Percentiles rank a stretch among this genome's conserved stretches.
phyloP scores from a whole-genome alignment of 805 yeast species.

The Priceomyces carsonii region DNA sequence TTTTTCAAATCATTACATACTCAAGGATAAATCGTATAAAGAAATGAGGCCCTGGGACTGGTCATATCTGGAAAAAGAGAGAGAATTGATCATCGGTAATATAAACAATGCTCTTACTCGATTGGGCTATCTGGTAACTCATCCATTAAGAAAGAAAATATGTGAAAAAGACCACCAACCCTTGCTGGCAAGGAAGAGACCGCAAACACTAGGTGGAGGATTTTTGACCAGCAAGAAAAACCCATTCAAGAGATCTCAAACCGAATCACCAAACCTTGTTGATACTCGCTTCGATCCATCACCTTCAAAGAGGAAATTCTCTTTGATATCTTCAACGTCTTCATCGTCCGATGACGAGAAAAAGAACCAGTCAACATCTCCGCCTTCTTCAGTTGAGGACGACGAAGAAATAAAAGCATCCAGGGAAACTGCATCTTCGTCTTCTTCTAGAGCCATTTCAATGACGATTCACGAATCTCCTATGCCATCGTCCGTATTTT shows the following conservation, averaged over 20 bases:
- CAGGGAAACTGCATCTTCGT: too few relatives aligned
- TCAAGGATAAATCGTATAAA: constrained; percentile 43
- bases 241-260: constrained; percentile 15
- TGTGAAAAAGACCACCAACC: constrained; percentile 10
- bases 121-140: constrained; percentile 43
- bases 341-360: constrained; percentile 14
- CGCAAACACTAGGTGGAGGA: constrained; percentile 21
- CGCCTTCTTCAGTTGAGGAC: constrained; percentile 38
- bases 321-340: constrained; percentile 11
- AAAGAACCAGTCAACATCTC: constrained; percentile 24
- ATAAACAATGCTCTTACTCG: constrained; percentile 40
- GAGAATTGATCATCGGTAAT: constrained; percentile 32
- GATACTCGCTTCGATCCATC: constrained; percentile 4
- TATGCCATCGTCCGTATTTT: too few relatives aligned
- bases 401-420: constrained; percentile 19
- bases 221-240: constrained; percentile 14
- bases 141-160: constrained; percentile 40
- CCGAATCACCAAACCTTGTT: constrained; percentile 15
- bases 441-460: too few relatives aligned
- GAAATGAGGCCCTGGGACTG: constrained; percentile 41
- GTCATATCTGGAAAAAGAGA: constrained; percentile 30
- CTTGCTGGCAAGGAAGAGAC: constrained; percentile 4
- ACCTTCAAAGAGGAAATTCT: constrained; percentile 4
- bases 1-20: constrained; percentile 17
- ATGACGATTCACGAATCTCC: too few relatives aligned